Evolutionary conservation across 495 filamentous ascomycete species (phyloP), one percentile per base, ranked within the genome.

Genomic region (Penicillium turbatum): DNA sequence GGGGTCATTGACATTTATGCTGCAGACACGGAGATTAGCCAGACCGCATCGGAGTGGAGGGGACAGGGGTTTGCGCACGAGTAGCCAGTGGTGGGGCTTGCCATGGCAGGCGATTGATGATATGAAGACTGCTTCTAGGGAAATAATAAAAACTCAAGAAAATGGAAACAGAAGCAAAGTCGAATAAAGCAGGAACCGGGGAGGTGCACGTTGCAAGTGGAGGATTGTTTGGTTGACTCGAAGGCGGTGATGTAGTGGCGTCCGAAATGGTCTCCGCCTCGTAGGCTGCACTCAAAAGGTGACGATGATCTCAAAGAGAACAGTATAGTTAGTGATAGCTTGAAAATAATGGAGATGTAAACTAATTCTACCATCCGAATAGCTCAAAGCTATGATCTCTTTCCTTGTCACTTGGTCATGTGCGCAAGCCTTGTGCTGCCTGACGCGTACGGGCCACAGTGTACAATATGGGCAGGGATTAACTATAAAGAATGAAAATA

Each of bases 1-100:
- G 19, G 86, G 86, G 63, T 90, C 86, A 65, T 90, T 90, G 56
- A 90, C 86, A 65, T 88, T 90, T 62, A 89, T 87, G 60, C 85
- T 88, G 67, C 62, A 53, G 43, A 54, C 44, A 51, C n/a, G 27
- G 51, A 63, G 44, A 62, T 72, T 62, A 71, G 65, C 57, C 57
- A 55, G 67, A 55, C 58, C 40, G 61, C 49, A 65, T 56, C 55
- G 53, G 57, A 64, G 59, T 37, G 35, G 35, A 58, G 65, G 48
- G 39, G 56, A 55, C 44, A 62, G 63, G 59, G 60, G 53, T 48
- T 54, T 62, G 64, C 74, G 69, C 65, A 77, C 74, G 74, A 77
- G 62, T 69, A 66, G 67, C 73, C 67, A 62, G 73, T 65, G 19
- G 73, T 70, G 24, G 74, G 70, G 64, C 64, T 72, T 72, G 74